Percentiles rank a stretch among this genome's conserved stretches.
Conservation (phyloP, 495 filamentous ascomycete genomes). For the Penicillium pulvis region DNA sequence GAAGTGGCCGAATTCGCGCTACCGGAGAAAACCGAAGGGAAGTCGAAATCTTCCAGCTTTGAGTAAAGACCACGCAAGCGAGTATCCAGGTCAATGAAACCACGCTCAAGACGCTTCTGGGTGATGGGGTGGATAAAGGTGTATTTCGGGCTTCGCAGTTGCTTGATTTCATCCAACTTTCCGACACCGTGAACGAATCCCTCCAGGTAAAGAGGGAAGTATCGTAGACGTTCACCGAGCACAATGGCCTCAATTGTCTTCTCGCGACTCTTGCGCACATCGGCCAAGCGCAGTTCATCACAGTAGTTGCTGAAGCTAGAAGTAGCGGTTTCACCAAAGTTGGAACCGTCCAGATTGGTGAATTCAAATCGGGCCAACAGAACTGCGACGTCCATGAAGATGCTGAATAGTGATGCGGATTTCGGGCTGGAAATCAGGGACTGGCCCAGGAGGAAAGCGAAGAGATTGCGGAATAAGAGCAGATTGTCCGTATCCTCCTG, state of each 20-base stretch:
- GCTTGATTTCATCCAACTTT: conserved; percentile 74
- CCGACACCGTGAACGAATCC: conserved; percentile 93
- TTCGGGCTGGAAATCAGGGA: conserved; percentile 76
- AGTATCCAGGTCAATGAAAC: conserved; percentile 73
- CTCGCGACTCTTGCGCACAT: conserved; percentile 80
- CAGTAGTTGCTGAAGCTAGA: conserved; percentile 75
- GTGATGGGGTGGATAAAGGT: conserved; percentile 69
- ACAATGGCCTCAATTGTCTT: conserved; percentile 90
- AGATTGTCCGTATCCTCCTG: conserved; percentile 66
- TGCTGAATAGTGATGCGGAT: conserved; percentile 67
- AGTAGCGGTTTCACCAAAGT: conserved; percentile 78
- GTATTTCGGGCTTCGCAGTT: conserved; percentile 68
- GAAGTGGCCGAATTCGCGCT: conserved; percentile 76
- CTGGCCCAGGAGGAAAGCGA: conserved; percentile 82
- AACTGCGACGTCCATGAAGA: conserved; percentile 70
- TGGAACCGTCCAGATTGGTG: conserved; percentile 76
- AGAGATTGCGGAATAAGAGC: conserved; percentile 82
- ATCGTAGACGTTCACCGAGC: conserved; percentile 83
- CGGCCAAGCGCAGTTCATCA: conserved; percentile 72
- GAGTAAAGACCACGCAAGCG: conserved; percentile 66
- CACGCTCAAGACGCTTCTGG: conserved; percentile 75
- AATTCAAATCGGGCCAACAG: conserved; percentile 76
- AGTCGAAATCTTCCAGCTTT: conserved; percentile 81
- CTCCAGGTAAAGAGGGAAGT: conserved; percentile 80
- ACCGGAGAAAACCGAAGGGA: conserved; percentile 88